Evolutionary conservation across 495 filamentous ascomycete genomes (phyloP).

Genomic region (Xylaria longipes): DNA sequence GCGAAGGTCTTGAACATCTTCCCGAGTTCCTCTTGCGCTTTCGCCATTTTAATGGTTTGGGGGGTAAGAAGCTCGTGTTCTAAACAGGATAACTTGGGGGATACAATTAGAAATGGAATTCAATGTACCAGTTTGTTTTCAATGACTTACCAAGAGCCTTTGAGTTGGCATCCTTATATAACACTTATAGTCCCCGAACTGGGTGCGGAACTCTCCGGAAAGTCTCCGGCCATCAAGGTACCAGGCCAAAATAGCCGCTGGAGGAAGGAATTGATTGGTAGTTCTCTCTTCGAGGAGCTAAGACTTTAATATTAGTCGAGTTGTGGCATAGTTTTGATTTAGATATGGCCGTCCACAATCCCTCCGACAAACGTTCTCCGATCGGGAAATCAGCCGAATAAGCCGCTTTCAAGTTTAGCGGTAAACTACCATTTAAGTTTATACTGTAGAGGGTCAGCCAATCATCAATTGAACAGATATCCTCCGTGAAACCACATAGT

Average conservation of each 20-base stretch:
- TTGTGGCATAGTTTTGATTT: background rate
- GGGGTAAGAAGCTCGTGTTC: background rate
- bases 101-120: too few species aligned
- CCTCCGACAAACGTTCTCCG: background rate
- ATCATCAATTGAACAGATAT: background rate
- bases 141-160: too few species aligned
- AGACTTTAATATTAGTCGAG: background rate
- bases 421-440: background rate
- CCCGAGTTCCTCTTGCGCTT: conserved; percentile 34
- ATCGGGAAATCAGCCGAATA: background rate
- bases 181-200: background rate
- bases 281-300: background rate
- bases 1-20: conserved; percentile 38
- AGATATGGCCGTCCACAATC: background rate
- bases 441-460: background rate
- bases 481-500: background rate
- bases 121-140: too few species aligned
- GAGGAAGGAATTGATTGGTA: background rate
- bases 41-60: conserved; percentile 32
- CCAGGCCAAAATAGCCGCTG: background rate
- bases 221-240: conserved; percentile 33
- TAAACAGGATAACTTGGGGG: background rate
- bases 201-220: conserved; percentile 32
- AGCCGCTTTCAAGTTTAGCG: background rate
- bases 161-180: conserved; percentile 10